These are phyloP conservation scores for Colletotrichum liriopes DNA, from an alignment of 2,329 filamentous ascomycete species.

Conservation along the genomic window DNA sequence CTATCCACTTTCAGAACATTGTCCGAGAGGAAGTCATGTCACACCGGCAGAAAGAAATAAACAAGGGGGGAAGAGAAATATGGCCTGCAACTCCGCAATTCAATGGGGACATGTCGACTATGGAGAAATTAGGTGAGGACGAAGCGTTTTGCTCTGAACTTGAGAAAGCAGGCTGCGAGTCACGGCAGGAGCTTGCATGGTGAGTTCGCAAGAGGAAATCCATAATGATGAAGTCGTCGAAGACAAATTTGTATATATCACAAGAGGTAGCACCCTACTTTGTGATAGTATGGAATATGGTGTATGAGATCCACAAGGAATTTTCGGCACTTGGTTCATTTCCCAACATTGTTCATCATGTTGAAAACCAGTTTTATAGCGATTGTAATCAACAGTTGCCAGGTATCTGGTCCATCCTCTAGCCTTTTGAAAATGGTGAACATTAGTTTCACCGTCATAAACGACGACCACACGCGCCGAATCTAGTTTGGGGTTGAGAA, in stretches of 20 bases:
- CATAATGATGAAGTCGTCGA: neutral
- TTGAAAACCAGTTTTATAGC: neutral
- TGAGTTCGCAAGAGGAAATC: neutral
- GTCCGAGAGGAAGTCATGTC: slow-evolving; percentile 48
- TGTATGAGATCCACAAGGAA: neutral
- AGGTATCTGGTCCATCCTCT: neutral
- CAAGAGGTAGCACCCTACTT: too few species aligned
- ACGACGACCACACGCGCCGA: neutral
- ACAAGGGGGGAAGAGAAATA: slow-evolving; percentile 47
- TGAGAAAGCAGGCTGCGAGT: slow-evolving; percentile 41
- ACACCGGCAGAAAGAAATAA: slow-evolving; percentile 47
- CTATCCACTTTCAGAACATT: slow-evolving; percentile 59
- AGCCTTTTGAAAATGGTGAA: too few species aligned
- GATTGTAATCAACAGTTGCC: neutral
- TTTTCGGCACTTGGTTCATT: neutral
- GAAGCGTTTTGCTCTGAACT: slow-evolving; percentile 48
- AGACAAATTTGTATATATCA: neutral
- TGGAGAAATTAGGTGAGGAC: slow-evolving; percentile 48
- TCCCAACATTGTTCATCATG: neutral
- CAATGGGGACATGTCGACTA: slow-evolving; percentile 45
- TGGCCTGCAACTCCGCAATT: slow-evolving; percentile 51
- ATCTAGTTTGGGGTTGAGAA: neutral
- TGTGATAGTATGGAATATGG: neutral
- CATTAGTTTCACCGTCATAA: neutral
- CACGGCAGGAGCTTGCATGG: slow-evolving; percentile 44